Evolutionary conservation across 345 rosid genomes (phyloP).

Genomic region (Gynandropsis gynandra): DNA sequence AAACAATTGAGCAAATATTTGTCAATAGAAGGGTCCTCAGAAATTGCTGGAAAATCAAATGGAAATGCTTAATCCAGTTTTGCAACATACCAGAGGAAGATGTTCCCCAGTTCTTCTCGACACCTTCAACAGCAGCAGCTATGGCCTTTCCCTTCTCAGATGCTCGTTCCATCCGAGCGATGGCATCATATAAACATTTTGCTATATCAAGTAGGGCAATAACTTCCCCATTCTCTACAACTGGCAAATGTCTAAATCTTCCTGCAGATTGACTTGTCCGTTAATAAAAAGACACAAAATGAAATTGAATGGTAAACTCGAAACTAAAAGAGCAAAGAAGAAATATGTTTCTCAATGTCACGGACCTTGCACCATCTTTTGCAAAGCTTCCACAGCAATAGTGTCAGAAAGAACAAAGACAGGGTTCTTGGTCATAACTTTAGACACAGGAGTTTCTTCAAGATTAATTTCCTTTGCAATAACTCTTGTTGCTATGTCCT

Average conservation of each 20-base stretch:
- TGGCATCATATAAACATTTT: slow-evolving; percentile 97
- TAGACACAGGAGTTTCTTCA: slow-evolving; percentile 79
- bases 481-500: slow-evolving; percentile 90
- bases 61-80: neutral
- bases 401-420: slow-evolving; percentile 91
- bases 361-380: slow-evolving; percentile 99
- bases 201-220: slow-evolving; percentile 94
- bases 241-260: slow-evolving; percentile 96
- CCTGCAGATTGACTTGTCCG: slow-evolving; percentile 42
- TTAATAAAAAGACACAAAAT: slow-evolving; percentile 1
- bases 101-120: slow-evolving; percentile 86
- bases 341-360: slow-evolving; percentile 11
- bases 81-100: slow-evolving; percentile 54
- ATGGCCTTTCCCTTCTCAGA: slow-evolving; percentile 97
- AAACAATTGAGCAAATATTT: neutral
- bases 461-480: slow-evolving; percentile 67
- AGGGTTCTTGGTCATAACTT: slow-evolving; percentile 93
- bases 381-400: slow-evolving; percentile 92
- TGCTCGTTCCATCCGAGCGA: slow-evolving; percentile 97
- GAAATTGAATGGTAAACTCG: neutral
- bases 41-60: neutral
- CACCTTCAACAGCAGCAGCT: slow-evolving; percentile 99
- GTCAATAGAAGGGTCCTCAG: neutral
- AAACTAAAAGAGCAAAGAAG: slow-evolving; percentile 4
- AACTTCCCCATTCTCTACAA: slow-evolving; percentile 97